phyloP scores from a whole-genome alignment of 371 early-diverging fungal genomes.

The Syncephalastrum racemosum region DNA sequence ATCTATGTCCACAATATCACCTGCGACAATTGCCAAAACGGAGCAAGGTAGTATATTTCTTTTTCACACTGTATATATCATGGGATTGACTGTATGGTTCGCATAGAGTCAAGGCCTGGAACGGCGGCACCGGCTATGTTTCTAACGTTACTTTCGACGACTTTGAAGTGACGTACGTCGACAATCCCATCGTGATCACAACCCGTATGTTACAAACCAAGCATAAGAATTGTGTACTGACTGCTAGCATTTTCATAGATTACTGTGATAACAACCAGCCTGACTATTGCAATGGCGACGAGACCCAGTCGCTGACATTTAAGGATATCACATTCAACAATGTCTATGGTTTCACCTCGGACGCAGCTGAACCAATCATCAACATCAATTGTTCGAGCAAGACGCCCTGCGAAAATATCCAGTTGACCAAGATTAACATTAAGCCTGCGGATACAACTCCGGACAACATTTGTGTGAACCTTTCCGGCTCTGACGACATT shows the following conservation, averaged over 20 bases:
- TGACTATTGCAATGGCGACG: slow-evolving; percentile 24
- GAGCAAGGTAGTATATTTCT: slow-evolving; percentile 15
- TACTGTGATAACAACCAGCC: slow-evolving; percentile 33
- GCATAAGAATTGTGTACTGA: not conserved
- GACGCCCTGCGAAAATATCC: slow-evolving; percentile 26
- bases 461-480: slow-evolving; percentile 89
- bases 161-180: slow-evolving; percentile 19
- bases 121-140: slow-evolving; percentile 33
- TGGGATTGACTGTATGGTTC: not conserved
- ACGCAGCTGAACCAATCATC: slow-evolving; percentile 18
- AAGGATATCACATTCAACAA: slow-evolving; percentile 23
- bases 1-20: slow-evolving; percentile 20
- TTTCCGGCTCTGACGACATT: slow-evolving; percentile 78
- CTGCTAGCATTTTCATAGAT: slow-evolving; percentile 4
- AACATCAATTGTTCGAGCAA: slow-evolving; percentile 30
- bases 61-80: not conserved
- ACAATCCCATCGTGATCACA: slow-evolving; percentile 34
- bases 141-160: slow-evolving; percentile 24
- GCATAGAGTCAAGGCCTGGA: slow-evolving; percentile 22
- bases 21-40: slow-evolving; percentile 20
- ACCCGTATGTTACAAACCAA: slow-evolving; percentile 16
- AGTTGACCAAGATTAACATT: slow-evolving; percentile 18
- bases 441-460: slow-evolving; percentile 49
- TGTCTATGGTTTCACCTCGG: slow-evolving; percentile 20
- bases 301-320: slow-evolving; percentile 24